Evolutionary conservation across 176 grass and related monocot species (phyloP).

Genomic region (Typha latifolia): DNA sequence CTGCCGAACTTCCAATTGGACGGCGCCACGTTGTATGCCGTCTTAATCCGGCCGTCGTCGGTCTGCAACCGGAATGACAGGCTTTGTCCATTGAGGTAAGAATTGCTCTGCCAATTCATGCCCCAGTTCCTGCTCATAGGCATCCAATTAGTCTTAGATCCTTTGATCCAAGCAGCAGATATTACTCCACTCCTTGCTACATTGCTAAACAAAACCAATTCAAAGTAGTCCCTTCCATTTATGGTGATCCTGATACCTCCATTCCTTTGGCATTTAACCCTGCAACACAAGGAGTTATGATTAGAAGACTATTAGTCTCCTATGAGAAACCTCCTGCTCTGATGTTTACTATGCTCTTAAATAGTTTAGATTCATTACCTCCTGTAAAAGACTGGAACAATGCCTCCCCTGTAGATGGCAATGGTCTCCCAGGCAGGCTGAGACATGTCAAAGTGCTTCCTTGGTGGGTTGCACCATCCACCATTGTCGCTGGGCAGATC

Average conservation of each 20-base stretch:
- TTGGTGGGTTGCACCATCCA: constrained; percentile 37
- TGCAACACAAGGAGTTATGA: not conserved
- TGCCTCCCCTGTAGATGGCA: constrained; percentile 37
- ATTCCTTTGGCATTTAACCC: constrained; percentile 26
- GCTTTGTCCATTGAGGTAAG: constrained; percentile 32
- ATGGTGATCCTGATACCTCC: not conserved
- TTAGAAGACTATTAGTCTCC: not conserved
- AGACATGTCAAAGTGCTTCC: constrained; percentile 42
- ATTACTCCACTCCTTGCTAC: not conserved
- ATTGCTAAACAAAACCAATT: not conserved
- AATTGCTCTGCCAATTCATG: constrained; percentile 42
- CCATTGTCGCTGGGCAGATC: constrained; percentile 12
- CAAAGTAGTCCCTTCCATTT: not conserved
- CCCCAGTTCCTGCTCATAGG: constrained; percentile 55
- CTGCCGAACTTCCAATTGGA: not conserved
- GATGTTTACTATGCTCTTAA: not conserved
- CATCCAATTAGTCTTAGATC: not conserved
- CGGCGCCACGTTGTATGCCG: not conserved
- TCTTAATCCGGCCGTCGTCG: not conserved
- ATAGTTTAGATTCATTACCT: constrained; percentile 14
- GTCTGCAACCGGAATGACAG: constrained; percentile 30
- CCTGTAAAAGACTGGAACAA: constrained; percentile 29
- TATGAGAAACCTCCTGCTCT: not conserved
- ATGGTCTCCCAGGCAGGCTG: constrained; percentile 31
- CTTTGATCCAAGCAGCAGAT: not conserved